Evolutionary conservation across 805 yeast species (phyloP).

Genomic region (Ogataea siamensis): DNA sequence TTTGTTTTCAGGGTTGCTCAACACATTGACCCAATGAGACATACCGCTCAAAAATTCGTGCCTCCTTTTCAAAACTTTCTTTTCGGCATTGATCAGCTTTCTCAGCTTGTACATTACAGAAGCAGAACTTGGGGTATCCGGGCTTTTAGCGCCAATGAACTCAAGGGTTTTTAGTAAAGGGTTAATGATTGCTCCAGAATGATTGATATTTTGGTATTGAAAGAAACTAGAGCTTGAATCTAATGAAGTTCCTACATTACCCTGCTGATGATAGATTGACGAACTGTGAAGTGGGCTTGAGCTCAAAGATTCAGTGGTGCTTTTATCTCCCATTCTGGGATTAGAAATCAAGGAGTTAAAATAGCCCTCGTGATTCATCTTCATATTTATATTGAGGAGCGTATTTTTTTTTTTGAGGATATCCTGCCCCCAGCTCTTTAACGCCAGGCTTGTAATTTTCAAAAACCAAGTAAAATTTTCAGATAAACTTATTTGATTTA

Average conservation of each 20-base stretch:
- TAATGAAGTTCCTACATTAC: constrained; percentile 14
- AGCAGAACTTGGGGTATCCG: constrained; percentile 28
- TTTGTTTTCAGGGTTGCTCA: constrained; percentile 41
- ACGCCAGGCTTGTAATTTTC: not conserved
- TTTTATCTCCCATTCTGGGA: constrained; percentile 14
- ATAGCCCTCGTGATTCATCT: constrained; percentile 17
- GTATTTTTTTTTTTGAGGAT: constrained; percentile 4
- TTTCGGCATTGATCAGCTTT: constrained; percentile 40
- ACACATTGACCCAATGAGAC: constrained; percentile 39
- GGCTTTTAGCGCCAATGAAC: constrained; percentile 27
- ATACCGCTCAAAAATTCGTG: constrained; percentile 41
- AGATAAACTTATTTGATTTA: constrained; percentile 6
- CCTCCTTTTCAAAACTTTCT: constrained; percentile 37
- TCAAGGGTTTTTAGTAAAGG: constrained; percentile 27
- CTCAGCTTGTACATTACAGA: constrained; percentile 35
- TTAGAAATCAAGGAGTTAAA: constrained; percentile 19
- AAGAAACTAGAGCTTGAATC: constrained; percentile 21
- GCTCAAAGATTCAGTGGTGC: constrained; percentile 18
- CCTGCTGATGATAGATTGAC: constrained; percentile 19
- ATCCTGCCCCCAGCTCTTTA: not conserved
- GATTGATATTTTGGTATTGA: constrained; percentile 22
- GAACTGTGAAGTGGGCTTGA: constrained; percentile 27
- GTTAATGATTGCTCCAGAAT: constrained; percentile 21
- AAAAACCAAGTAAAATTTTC: constrained; percentile 4
- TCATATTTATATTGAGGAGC: not conserved